Base-by-base conservation (phyloP, 306 rosid species). In the Gastrolobium villosum region DNA sequence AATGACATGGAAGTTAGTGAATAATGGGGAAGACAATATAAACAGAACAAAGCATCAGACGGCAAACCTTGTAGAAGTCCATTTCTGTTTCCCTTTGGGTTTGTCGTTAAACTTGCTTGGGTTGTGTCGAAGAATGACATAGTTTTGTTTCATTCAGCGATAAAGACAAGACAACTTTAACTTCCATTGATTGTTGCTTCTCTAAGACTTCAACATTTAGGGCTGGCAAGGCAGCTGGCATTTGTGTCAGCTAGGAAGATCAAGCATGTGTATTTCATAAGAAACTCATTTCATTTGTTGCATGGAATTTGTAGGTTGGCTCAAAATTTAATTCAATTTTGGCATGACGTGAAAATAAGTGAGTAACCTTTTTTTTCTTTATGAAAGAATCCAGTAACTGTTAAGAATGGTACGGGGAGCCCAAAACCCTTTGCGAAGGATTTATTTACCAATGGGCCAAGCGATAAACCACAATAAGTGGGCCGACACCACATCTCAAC, bases 101-200 rank as follows among this genome's bases (percentile, higher is more conserved):
- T 85, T 84, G 73, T 75, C 91, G 79, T 39, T 78, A 11, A 40
- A 49, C 14, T 65, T 68, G 66, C 94, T 48, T 91, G 55, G 97
- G 48, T 72, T 44, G 20, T 68, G 20, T 73, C 89, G 89, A 55
- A 53, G 31, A 43, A 9, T 64, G 50, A 14, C 72, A 60, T 57
- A 32, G 60, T 68, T 78, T 79, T 83, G 84, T 87, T 83, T 77
- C 77, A 63, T 76, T 68, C 65, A 30, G 37, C 64, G 67, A 53
- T 30, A 32, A 65, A 63, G 78, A 82, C 83, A 64, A 63, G 78
- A 82, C 83, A 64, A 14, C 50, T 70, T 66, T 67, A 43, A 30
- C 71, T 68, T 65, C 62, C 50, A 20, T 53, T 60, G 20, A 40
- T 32, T 66, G 20, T 40, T 67, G 60, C 54, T 74, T 61, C 41